Evolutionary conservation across 73 alveolate species (phyloP).

Genomic region (Effrenium voratum): DNA sequence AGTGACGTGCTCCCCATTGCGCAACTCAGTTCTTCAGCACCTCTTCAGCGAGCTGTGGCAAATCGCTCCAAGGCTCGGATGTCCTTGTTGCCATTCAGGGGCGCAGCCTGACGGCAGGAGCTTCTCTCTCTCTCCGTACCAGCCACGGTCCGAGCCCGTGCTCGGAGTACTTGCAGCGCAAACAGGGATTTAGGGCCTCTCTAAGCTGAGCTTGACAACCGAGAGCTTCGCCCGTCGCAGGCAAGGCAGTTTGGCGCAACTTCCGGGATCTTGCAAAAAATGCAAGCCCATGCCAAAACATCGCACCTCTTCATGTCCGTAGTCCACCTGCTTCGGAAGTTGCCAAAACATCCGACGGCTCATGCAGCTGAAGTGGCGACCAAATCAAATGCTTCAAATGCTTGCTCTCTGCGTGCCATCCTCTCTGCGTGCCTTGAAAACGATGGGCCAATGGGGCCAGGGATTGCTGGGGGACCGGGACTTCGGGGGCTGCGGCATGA

Average conservation of each 20-base stretch:
- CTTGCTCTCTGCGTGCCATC: background rate
- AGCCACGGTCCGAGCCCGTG: background rate
- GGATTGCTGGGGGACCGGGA: slow-evolving; percentile 80
- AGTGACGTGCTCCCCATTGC: background rate
- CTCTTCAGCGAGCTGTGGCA: background rate
- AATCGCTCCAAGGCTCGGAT: slow-evolving; percentile 9
- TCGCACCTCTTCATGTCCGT: slow-evolving; percentile 76
- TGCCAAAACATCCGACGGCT: too few species aligned
- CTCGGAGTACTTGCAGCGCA: too few species aligned
- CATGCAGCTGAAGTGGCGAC: background rate
- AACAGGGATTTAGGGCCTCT: too few species aligned
- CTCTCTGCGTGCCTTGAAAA: slow-evolving; percentile 31
- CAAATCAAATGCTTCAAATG: background rate
- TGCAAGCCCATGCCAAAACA: background rate
- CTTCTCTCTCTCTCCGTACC: background rate
- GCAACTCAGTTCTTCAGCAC: background rate
- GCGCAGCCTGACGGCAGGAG: background rate
- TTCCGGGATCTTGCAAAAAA: too few species aligned
- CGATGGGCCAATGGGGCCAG: slow-evolving; percentile 94
- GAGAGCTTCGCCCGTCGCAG: too few species aligned
- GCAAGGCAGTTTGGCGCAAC: background rate
- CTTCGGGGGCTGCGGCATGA: slow-evolving; percentile 83
- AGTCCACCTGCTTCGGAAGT: slow-evolving; percentile 54
- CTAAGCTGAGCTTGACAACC: too few species aligned
- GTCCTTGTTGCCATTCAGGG: slow-evolving; percentile 45